Evolutionary conservation across 371 early-diverging fungal species (phyloP), one percentile per base, ranked within the genome.

Genomic region (Ordospora colligata): DNA sequence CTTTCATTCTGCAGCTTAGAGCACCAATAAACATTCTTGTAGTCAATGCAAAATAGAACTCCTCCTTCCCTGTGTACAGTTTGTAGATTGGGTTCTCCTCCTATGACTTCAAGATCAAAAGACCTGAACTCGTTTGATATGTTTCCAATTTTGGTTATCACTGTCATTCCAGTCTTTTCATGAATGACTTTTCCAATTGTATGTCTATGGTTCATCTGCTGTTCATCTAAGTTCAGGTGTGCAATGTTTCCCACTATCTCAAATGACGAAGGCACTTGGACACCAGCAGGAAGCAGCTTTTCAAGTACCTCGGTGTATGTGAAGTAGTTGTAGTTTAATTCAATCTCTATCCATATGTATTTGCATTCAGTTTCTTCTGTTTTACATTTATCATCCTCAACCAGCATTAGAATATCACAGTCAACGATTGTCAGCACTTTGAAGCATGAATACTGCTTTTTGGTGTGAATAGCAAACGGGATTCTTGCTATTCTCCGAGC

Each of bases 21-120:
- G 52, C 82, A 78, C 84, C 84, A 85, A 64, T 85, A 85, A 7
- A 84, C 83, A 63, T 78, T 80, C 43, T 79, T 73, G 17, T 80
- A 74, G 67, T 83, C 80, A 21, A 85, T 75, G 52, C 52, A 69
- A 64, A 82, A 81, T 65, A 64, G 79, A 27, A 76, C 23, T 7
- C 68, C 76, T 64, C 82, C 82, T 75, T 85, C 84, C 52, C 19
- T 58, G 47, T 82, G 80, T 3, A 80, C 42, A 17, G 83, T 84
- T 58, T 76, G 27, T 27, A 80, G 51, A 2, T 22, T 44, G 14
- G 52, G 40, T 3, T 74, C 73, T 5, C 83, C 84, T 42, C 72
- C 82, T 22, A 85, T 58, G 9, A 83, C 69, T 62, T 84, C 83
- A 62, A 78, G 63, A 37, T 83, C 77, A 69, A 77, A 81, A 63